phyloP scores from a whole-genome alignment of 495 filamentous ascomycete species.

The Podospora conica region DNA sequence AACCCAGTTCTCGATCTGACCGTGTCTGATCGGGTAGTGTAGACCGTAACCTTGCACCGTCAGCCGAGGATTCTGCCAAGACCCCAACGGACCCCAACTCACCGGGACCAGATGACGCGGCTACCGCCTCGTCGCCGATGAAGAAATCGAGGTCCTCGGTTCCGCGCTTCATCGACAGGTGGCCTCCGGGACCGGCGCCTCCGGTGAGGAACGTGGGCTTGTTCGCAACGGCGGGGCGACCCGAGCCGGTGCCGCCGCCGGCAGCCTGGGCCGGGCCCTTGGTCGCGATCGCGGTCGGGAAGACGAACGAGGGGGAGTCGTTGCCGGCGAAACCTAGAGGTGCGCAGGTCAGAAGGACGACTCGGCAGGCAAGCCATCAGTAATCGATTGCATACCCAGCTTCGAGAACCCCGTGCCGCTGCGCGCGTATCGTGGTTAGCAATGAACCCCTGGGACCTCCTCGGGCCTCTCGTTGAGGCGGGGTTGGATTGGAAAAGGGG shows the following conservation, averaged over 20 bases:
- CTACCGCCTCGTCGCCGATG: constrained; percentile 92
- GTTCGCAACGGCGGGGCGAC: constrained; percentile 80
- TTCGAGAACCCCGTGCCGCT: constrained; percentile 99
- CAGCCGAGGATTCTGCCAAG: constrained; percentile 6
- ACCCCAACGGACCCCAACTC: constrained; percentile 18
- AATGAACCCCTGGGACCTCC: neutral
- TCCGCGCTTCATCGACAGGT: constrained; percentile 85
- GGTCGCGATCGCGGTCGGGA: constrained; percentile 96
- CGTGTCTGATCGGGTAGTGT: constrained; percentile 95
- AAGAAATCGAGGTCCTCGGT: constrained; percentile 98
- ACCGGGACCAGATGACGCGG: constrained; percentile 78
- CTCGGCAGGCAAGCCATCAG: neutral
- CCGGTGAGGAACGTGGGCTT: constrained; percentile 95
- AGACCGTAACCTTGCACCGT: constrained; percentile 70
- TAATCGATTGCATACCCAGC: constrained; percentile 58
- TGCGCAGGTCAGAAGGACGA: constrained; percentile 7
- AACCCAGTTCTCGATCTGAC: constrained; percentile 98
- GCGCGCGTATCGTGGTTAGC: constrained; percentile 23
- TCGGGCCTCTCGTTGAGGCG: constrained; percentile 4
- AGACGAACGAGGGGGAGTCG: constrained; percentile 97
- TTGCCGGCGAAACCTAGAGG: constrained; percentile 91
- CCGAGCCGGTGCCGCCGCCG: constrained; percentile 68
- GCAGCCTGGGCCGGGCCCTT: constrained; percentile 64
- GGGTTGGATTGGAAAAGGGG: constrained; percentile 11
- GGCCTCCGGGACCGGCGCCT: constrained; percentile 70